Conservation (phyloP, 495 filamentous ascomycete genomes). For the Tuber magnatum region DNA sequence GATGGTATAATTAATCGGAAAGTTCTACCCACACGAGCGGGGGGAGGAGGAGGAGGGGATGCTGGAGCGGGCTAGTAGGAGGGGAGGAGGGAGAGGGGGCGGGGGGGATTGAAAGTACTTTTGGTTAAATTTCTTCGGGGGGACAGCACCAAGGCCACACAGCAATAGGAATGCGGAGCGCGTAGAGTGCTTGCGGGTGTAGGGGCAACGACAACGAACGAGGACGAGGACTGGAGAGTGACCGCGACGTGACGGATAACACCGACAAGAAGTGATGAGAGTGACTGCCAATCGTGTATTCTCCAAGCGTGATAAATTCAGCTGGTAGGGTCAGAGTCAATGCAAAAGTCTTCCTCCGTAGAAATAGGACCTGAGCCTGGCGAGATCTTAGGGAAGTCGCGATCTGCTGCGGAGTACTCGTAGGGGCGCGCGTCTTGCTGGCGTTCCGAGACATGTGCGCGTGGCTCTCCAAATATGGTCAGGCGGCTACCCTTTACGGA, state of each 20-base stretch:
- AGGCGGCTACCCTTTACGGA: not conserved
- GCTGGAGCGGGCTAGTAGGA: constrained; percentile 11
- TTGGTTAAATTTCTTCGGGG: constrained; percentile 41
- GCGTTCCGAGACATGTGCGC: constrained; percentile 37
- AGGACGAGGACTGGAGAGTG: not conserved
- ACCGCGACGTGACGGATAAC: constrained; percentile 10
- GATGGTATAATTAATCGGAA: constrained; percentile 30
- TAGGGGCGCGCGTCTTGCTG: constrained; percentile 35
- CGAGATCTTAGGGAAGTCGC: constrained; percentile 37
- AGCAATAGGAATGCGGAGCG: constrained; percentile 44
- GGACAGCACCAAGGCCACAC: not conserved
- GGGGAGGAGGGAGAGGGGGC: constrained; percentile 43
- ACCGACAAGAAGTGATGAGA: constrained; percentile 7
- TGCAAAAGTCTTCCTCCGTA: not conserved
- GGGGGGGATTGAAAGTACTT: constrained; percentile 43
- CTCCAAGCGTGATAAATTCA: not conserved
- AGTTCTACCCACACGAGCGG: constrained; percentile 35
- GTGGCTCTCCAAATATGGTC: constrained; percentile 35
- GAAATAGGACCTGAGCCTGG: constrained; percentile 35
- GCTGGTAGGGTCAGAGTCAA: not conserved
- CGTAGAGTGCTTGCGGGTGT: constrained; percentile 34
- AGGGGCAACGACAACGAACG: constrained; percentile 23
- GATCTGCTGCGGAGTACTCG: constrained; percentile 35
- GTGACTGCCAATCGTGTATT: constrained; percentile 31
- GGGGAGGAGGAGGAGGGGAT: constrained; percentile 13